Percentiles rank a stretch among this genome's conserved stretches.
Conservation (phyloP, 176 grass and related monocot genomes). For the Themeda triandra region DNA sequence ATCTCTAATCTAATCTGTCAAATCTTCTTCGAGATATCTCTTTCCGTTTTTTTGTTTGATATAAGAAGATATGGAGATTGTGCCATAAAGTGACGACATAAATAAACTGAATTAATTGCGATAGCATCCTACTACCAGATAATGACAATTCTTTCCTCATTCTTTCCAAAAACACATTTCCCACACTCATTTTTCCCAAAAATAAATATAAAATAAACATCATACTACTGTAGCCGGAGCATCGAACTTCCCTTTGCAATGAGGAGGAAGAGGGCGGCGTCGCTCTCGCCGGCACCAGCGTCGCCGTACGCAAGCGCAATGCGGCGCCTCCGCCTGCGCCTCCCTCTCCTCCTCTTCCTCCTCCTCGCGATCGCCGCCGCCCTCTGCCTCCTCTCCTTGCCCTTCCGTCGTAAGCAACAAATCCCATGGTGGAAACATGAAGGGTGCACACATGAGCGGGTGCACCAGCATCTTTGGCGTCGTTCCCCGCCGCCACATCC, state of each 20-base stretch:
- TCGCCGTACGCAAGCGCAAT: not conserved
- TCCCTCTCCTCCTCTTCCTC: not conserved
- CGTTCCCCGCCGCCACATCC: not conserved
- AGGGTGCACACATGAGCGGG: too few relatives aligned
- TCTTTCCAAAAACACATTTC: too few relatives aligned
- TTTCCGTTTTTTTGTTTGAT: not conserved
- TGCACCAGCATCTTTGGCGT: too few relatives aligned
- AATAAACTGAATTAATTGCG: not conserved
- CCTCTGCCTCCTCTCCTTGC: slow-evolving; percentile 19
- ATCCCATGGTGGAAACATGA: too few relatives aligned
- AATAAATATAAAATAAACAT: too few relatives aligned
- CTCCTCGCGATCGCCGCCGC: slow-evolving; percentile 13
- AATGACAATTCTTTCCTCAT: too few relatives aligned
- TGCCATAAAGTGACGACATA: not conserved
- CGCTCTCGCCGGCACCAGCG: not conserved
- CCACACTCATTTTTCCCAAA: too few relatives aligned
- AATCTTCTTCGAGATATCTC: not conserved
- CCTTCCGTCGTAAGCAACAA: too few relatives aligned
- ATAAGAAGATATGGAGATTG: too few relatives aligned
- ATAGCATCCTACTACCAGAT: not conserved
- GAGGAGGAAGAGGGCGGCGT: not conserved
- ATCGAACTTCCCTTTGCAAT: too few relatives aligned
- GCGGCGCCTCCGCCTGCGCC: not conserved
- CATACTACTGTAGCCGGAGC: too few relatives aligned
- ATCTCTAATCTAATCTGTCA: not conserved